Evolutionary conservation across 2,329 filamentous ascomycete genomes (phyloP), one percentile per base, ranked within the genome.

Genomic region (Immersiporthe knoxdaviesiana): DNA sequence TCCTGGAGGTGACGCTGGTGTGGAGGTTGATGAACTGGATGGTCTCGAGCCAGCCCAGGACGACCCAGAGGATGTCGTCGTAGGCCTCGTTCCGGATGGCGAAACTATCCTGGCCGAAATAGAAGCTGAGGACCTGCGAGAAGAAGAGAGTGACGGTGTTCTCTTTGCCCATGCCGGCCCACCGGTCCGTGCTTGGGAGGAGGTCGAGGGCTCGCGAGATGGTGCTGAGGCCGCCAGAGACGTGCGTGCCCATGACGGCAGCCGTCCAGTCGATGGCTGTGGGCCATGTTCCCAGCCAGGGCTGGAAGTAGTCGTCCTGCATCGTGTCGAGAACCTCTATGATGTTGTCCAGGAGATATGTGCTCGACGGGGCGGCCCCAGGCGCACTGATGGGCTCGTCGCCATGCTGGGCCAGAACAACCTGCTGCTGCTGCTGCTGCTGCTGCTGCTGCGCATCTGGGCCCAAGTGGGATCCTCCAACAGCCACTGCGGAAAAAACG

Each of bases 11-110:
- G 24, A 88, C 77, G 1, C 83, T 79, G 2, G 87, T 88, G 76
- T 97, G 93, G n/a, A 85, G 81, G 41, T 88, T 82, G 65, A 95
- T 87, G 76, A 97, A 94, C 73, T 91, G 90, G 72, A 94, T 87
- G 63, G 88, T 88, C 77, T 97, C 93, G 65, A 97, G 82, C 94
- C 95, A 97, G 72, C 91, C 93, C 50, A 98, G 84, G 2, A 97
- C 93, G 1, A 97, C 93, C 95, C 95, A 98, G 2, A 97, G 86
- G 82, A 97, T 97, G 78, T 98, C 95, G 76, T 97, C 95, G 77
- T 91, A 97, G 0, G 95, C 95, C 82, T 89, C 79, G 68, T 89
- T 88, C 59, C 92, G 86, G 63, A 97, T 85, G 37, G 86, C 84
- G 72, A 94, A 89, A 5, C 90, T 87, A 78, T 97, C 89, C 77